A percentile compares a stretch with the other conserved stretches of the same genome.
Conservation (phyloP, 306 rosid genomes). For the Luffa aegyptiaca region DNA sequence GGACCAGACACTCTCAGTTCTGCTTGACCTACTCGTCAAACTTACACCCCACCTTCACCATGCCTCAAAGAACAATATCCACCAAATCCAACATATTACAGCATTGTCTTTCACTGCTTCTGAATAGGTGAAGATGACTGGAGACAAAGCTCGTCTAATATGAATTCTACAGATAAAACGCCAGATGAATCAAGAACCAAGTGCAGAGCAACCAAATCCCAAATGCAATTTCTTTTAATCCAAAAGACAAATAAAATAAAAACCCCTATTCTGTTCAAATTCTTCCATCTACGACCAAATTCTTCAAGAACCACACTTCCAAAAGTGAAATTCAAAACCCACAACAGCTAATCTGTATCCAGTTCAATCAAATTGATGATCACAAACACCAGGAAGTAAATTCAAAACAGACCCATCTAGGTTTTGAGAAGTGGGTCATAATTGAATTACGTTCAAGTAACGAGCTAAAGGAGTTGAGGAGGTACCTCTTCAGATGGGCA, state of each 20-base stretch:
- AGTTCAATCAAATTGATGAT: neutral
- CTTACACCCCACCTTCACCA: constrained; percentile 7
- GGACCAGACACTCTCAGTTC: constrained; percentile 12
- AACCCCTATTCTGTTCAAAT: neutral
- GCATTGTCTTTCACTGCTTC: neutral
- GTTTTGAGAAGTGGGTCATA: neutral
- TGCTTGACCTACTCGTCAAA: constrained; percentile 1
- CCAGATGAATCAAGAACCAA: neutral
- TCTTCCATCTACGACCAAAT: neutral
- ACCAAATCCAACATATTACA: constrained; percentile 8
- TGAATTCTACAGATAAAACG: neutral
- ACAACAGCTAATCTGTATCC: neutral
- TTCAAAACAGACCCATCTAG: neutral
- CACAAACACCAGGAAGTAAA: neutral
- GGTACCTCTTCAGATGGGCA: neutral
- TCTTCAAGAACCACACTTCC: neutral
- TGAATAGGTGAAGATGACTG: neutral
- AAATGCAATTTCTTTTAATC: neutral
- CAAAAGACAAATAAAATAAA: neutral
- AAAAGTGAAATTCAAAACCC: neutral
- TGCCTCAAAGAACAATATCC: constrained; percentile 20
- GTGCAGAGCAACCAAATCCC: neutral
- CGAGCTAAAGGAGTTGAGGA: neutral
- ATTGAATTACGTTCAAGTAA: neutral
- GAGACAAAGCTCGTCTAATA: neutral